phyloP scores from a whole-genome alignment of 208 protist species.

The Crithidia brevicula region DNA sequence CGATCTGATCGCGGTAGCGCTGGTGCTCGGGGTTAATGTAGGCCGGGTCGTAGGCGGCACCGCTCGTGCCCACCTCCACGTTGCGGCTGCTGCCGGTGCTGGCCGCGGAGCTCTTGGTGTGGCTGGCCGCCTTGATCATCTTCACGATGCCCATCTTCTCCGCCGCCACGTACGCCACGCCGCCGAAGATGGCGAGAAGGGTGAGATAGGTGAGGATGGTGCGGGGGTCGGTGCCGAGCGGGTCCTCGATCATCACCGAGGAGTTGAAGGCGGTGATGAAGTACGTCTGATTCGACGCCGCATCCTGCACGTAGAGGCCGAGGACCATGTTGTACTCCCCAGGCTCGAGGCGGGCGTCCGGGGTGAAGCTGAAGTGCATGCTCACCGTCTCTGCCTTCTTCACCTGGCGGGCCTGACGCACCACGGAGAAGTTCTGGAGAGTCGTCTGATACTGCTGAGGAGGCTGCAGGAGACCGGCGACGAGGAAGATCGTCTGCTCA shows the following conservation, averaged over 20 bases:
- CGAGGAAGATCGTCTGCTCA: constrained; percentile 58
- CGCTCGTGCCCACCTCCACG: constrained; percentile 46
- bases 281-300: constrained; percentile 67
- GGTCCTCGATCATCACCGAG: constrained; percentile 72
- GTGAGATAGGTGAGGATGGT: constrained; percentile 88
- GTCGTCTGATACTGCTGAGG: constrained; percentile 41
- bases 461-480: constrained; percentile 61
- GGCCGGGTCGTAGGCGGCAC: constrained; percentile 71
- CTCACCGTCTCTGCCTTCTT: constrained; percentile 60
- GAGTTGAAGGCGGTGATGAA: constrained; percentile 76
- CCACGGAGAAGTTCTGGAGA: constrained; percentile 91
- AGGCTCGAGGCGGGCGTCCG: constrained; percentile 70
- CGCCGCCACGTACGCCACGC: constrained; percentile 53
- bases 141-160: constrained; percentile 59
- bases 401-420: constrained; percentile 76
- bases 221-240: constrained; percentile 74
- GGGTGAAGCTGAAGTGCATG: constrained; percentile 85
- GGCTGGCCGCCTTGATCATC: constrained; percentile 25
- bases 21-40: constrained; percentile 87
- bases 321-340: constrained; percentile 86
- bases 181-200: constrained; percentile 60
- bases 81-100: constrained; percentile 3
- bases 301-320: constrained; percentile 75
- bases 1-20: constrained; percentile 67
- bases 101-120: constrained; percentile 11